Evolutionary conservation across 176 grass and related monocot genomes (phyloP).

Genomic region (Luzula sylvatica): DNA sequence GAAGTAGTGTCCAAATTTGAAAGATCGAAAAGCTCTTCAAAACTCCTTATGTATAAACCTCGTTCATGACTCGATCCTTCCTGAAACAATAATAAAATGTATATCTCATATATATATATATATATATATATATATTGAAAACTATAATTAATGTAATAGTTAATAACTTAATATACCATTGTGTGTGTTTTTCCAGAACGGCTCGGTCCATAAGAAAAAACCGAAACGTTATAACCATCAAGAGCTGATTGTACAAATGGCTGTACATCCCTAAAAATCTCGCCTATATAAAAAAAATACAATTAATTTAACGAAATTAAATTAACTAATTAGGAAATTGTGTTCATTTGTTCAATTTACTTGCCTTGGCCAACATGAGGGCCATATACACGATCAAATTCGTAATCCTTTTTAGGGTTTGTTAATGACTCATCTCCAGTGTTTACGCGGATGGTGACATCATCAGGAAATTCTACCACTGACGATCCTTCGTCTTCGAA

Average conservation of each 20-base stretch:
- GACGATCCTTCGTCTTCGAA: slow-evolving; percentile 83
- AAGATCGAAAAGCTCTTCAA: slow-evolving; percentile 96
- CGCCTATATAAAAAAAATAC: slow-evolving; percentile 37
- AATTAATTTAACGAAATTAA: background rate
- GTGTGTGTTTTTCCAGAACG: slow-evolving; percentile 93
- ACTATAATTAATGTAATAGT: slow-evolving; percentile 13
- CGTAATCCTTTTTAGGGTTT: slow-evolving; percentile 92
- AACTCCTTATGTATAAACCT: slow-evolving; percentile 77
- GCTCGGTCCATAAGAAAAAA: slow-evolving; percentile 95
- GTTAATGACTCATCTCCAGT: slow-evolving; percentile 81
- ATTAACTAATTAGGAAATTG: slow-evolving; percentile 8
- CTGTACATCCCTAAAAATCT: slow-evolving; percentile 94
- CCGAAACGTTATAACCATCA: slow-evolving; percentile 81
- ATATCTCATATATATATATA: slow-evolving; percentile 11
- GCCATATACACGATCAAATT: slow-evolving; percentile 92
- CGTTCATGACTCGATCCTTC: slow-evolving; percentile 97
- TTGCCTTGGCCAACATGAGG: slow-evolving; percentile 94
- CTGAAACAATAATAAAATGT: slow-evolving; percentile 31
- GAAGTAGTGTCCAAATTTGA: slow-evolving; percentile 91
- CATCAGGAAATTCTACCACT: slow-evolving; percentile 84
- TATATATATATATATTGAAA: slow-evolving; percentile 16
- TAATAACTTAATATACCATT: slow-evolving; percentile 52
- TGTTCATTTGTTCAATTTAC: no score
- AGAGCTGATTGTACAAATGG: slow-evolving; percentile 85
- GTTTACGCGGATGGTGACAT: slow-evolving; percentile 83